Percentiles rank a stretch among this genome's conserved stretches.
Conservation (phyloP, 2,329 filamentous ascomycete species). For the Mycocentrospora acerina region DNA sequence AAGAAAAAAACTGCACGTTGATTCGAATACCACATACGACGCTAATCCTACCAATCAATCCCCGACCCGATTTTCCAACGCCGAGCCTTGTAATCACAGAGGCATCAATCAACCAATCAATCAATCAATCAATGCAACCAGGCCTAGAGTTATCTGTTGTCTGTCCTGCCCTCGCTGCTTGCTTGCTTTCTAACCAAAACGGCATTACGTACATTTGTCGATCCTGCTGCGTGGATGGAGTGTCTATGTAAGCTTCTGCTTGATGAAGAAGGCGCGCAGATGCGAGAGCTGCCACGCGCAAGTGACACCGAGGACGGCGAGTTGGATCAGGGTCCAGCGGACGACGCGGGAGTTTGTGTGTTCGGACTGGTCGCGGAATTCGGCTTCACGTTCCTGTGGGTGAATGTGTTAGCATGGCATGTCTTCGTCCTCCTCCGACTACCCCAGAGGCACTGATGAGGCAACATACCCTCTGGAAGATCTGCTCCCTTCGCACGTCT, state of each 20-base stretch:
- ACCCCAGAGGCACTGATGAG: too few species aligned
- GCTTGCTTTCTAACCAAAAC: too few species aligned
- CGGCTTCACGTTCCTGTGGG: slow-evolving; percentile 84
- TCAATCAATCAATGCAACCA: too few species aligned
- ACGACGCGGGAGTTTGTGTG: slow-evolving; percentile 88
- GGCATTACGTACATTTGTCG: too few species aligned
- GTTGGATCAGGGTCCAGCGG: slow-evolving; percentile 89
- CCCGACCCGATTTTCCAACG: neutral
- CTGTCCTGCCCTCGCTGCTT: too few species aligned
- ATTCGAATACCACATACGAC: too few species aligned
- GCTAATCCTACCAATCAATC: too few species aligned
- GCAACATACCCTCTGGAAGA: slow-evolving; percentile 86
- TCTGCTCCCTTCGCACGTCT: slow-evolving; percentile 90
- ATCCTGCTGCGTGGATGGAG: too few species aligned
- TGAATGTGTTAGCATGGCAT: neutral
- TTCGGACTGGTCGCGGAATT: slow-evolving; percentile 98
- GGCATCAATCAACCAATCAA: neutral
- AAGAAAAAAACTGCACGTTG: too few species aligned
- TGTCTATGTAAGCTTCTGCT: slow-evolving; percentile 96
- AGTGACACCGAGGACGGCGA: slow-evolving; percentile 78
- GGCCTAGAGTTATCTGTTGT: too few species aligned
- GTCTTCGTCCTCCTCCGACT: too few species aligned
- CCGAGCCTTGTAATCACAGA: neutral
- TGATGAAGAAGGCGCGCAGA: slow-evolving; percentile 97
- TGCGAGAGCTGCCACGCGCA: slow-evolving; percentile 98